Evolutionary conservation across 108 stramenopile genomes (phyloP), one percentile per base, ranked within the genome.

Genomic region (Skeletonema costatum): DNA sequence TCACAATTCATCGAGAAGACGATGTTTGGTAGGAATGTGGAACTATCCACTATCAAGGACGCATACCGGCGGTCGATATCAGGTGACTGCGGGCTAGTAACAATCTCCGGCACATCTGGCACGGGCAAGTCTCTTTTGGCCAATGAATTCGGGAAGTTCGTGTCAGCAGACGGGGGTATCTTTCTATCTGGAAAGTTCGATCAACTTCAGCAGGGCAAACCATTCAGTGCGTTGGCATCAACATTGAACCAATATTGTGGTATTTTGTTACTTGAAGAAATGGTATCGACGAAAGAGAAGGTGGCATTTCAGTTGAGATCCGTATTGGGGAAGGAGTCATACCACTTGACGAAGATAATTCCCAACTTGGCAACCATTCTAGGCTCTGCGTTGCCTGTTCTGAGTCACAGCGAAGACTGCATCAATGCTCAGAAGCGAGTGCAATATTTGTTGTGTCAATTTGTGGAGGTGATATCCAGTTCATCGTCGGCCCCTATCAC

Each of bases 371-470:
- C 44, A 46, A 46, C 44, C 16, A 41, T 75, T 13, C 44, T 46
- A 3, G 44, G 44, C 3, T n/a, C 16, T 46, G 16, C 1, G 4
- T 39, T 62, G 32, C 66, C 41, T 35, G 31, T 12, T 14, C 30
- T 32, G 21, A 2, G 36, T 42, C 29, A 31, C 19, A 32, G 13
- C 36, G 64, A 58, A 13, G 60, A 66, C 30, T 46, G 44, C 16
- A 46, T 46, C 16, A n/a, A 46, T 46, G 44, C 44, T 16, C 44
- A 46, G 44, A 46, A 46, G 44, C 44, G 44, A n/a, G 44, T 46
- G 16, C 44, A 46, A 5, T 46, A 46, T 46, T 46, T 46, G 9
- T 66, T 82, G 9, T 82, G 64, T 30, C 68, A 58, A 16, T 46
- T 46, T 46, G 44, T 46, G 3, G 16, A n/a, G 5, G 44, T 46